Base-by-base conservation (phyloP, 2,329 filamentous ascomycete genomes). In the Cladophialophora chaetospira region DNA sequence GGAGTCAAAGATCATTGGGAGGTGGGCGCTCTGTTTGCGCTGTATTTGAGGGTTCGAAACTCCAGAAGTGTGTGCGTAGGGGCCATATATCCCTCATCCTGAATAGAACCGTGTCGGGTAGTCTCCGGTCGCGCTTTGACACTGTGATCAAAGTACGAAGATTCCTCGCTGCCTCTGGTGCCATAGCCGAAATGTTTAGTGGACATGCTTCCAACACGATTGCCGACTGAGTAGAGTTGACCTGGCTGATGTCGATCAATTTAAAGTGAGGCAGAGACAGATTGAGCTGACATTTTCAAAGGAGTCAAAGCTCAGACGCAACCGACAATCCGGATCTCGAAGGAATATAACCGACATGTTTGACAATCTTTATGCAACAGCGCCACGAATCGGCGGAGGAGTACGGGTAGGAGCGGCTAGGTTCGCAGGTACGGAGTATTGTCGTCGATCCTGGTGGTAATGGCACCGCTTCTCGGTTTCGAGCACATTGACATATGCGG, bases 231-330 rank as follows among this genome's bases (percentile, higher is more conserved):
- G 3, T 31, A 23, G 9, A 43, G 21, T 51, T 51, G 17, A 4
- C 15, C 9, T 23, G 23, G 31, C n/a, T 15, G 36, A 29, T 31
- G 48, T 40, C 36, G 48, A 51, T 51, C 48, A 51, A 23, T 5
- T 19, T 9, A 51, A 40, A 51, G 48, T 51, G 48, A 51, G 48
- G 48, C 48, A 51, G 48, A 25, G 48, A 13, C 48, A 21, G 38
- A 40, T 29, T 36, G 29, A 28, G 48, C 36, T 51, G 48, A 51
- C 38, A 51, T 40, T 40, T 31, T 42, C n/a, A n/a, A 51, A 51
- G 48, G 48, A 23, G 26, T 38, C 35, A 23, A 33, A 42, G 17
- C 29, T 38, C 33, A 19, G 19, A 29, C 8, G 2, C 6, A 5
- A 10, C 44, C 44, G 28, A 23, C 9, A 17, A 31, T n/a, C 44